Evolutionary conservation across 169 alveolate species (phyloP).

Genomic region (Plasmodium billcollinsi): DNA sequence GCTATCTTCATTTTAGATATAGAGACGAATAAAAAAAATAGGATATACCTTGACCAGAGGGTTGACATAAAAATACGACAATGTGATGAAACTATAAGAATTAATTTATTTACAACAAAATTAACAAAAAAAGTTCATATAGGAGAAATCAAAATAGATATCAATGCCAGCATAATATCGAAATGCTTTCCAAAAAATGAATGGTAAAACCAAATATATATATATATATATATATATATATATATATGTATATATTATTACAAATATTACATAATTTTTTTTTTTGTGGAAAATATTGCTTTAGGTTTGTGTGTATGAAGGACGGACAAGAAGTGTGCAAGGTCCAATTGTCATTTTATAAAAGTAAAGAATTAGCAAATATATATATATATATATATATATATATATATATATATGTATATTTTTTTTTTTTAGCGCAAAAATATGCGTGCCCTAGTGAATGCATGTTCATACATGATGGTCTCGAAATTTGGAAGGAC

Average conservation of each 20-base stretch:
- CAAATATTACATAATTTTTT: not conserved
- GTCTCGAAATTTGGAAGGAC: slow-evolving; percentile 74
- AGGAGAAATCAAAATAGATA: slow-evolving; percentile 71
- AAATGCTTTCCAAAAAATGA: slow-evolving; percentile 75
- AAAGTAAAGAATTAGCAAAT: slow-evolving; percentile 12
- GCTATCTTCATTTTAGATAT: slow-evolving; percentile 33
- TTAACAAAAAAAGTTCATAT: slow-evolving; percentile 76
- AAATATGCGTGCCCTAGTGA: slow-evolving; percentile 74
- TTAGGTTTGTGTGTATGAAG: slow-evolving; percentile 75
- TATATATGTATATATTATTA: not conserved
- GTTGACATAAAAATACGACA: slow-evolving; percentile 74
- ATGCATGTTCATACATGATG: slow-evolving; percentile 77
- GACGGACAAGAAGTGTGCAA: slow-evolving; percentile 78
- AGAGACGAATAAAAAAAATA: slow-evolving; percentile 62
- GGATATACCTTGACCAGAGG: slow-evolving; percentile 65
- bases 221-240: not conserved
- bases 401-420: not conserved
- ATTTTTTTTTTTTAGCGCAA: slow-evolving; percentile 28
- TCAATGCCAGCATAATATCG: slow-evolving; percentile 36
- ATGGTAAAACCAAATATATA: slow-evolving; percentile 16
- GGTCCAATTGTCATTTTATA: slow-evolving; percentile 72
- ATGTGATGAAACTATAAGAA: slow-evolving; percentile 58
- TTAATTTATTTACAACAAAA: slow-evolving; percentile 68
- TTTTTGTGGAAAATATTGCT: not conserved
- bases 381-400: not conserved